Evolutionary conservation across 148 eudicot genomes (phyloP), one percentile per base, ranked within the genome.

Genomic region (Simmondsia chinensis): DNA sequence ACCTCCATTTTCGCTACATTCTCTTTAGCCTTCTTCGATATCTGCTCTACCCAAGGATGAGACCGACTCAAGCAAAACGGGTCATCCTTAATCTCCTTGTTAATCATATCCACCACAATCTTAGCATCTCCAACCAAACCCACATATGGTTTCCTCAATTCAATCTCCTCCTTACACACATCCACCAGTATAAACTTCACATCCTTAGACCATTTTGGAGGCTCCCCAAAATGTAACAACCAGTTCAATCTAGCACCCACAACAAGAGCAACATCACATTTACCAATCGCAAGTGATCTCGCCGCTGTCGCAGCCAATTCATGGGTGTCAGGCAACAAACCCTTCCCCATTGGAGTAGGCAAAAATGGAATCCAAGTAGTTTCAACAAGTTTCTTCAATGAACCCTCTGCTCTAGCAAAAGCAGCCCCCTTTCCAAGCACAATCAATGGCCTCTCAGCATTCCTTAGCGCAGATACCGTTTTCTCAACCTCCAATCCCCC

Each of bases 281-380:
- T 77, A 0, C 99, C 99, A 9, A 91, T 91, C 0, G 95, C 99
- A 0, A 91, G 61, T 2, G 99, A 91, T 37, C 99, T 33, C 0
- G 99, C 94, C 0, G 95, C 99, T 0, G 94, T 85, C 0, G 99
- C 95, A 0, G 99, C 95, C 25, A 91, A 51, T 21, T 82, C 86
- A 36, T 91, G 99, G 3, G 56, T 64, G 25, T 91, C 99, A 0
- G 95, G 74, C n/a, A 91, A 20, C 63, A 91, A 61, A 0, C 99
- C 99, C 68, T 91, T 91, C 40, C 94, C 99, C 99, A 91, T 91
- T 0, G 99, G 99, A 2, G 99, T 91, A 0, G 99, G 94, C 65
- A 91, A 52, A 56, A 91, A 91, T 13, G 99, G 95, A 25, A 91
- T 82, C 21, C 95, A 94, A 10, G 99, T 91, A 20, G 22, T 49